Base-by-base conservation (phyloP, 2,329 filamentous ascomycete genomes). In the Tolypocladium ovalisporum region DNA sequence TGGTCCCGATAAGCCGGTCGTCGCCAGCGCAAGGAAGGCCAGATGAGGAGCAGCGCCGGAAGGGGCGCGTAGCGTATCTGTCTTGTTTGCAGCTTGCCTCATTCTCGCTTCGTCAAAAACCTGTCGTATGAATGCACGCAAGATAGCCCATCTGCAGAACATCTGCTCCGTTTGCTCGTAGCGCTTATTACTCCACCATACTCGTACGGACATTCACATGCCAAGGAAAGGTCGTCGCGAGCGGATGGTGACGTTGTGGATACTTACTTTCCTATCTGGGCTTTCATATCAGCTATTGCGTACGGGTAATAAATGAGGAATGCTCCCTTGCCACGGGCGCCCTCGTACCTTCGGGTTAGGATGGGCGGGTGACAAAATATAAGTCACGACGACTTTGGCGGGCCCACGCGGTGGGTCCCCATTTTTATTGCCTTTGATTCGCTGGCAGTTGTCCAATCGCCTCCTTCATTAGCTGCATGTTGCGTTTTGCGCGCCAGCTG, bases 1-100 rank as follows among this genome's bases (percentile, higher is more conserved):
- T 70, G 85, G 83, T 3, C 71, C 75, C 6, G 75, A 78, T 60
- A 65, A 59, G 35, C 56, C 60, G 32, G 52, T 54, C 42, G 56
- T 54, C 8, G 35, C 42, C 17, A 51, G 32, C n/a, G n/a, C 52
- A 22, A 70, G 68, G 59, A 72, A 72, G 64, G 60, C 52, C 15
- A 55, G 54, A 32, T 72, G 56, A 63, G 52, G 29, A n/a, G 15
- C 17, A 12, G 9, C 3, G 22, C 27, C n/a, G n/a, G n/a, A n/a
- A n/a, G n/a, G n/a, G 19, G 29, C 19, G 17, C 17, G 19, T 32
- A 17, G 17, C 13, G 37, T 19, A 10, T 29, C 24, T n/a, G n/a
- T n/a, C n/a, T n/a, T n/a, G n/a, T n/a, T n/a, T n/a, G n/a, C n/a
- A n/a, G n/a, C n/a, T n/a, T n/a, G n/a, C n/a, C n/a, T n/a, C n/a